A percentile compares a stretch with the other conserved stretches of the same genome.
These are phyloP conservation scores for Avena sativa DNA, from an alignment of 176 grass and related monocot genomes.

Conservation along the genomic window DNA sequence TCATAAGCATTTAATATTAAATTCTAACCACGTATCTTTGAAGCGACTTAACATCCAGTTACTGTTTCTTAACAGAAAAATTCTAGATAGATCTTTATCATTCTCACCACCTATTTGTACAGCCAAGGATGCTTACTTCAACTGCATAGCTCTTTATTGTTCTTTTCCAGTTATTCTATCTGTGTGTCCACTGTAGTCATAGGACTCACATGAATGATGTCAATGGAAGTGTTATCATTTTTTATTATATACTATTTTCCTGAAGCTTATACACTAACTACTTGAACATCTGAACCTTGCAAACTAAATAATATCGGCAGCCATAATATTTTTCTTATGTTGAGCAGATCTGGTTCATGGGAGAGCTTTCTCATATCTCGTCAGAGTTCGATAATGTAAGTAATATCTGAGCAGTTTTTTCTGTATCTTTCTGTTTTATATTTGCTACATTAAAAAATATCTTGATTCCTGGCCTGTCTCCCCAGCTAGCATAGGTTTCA, in stretches of 20 bases:
- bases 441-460: slow-evolving; percentile 7
- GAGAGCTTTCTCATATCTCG: slow-evolving; percentile 96
- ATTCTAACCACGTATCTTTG: slow-evolving; percentile 2
- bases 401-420: slow-evolving; percentile 29
- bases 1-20: slow-evolving; percentile 23
- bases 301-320: slow-evolving; percentile 4
- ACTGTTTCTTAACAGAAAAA: slow-evolving; percentile 33
- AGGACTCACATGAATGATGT: slow-evolving; percentile 29
- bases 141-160: slow-evolving; percentile 1
- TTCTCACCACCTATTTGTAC: not conserved
- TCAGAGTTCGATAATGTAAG: slow-evolving; percentile 98
- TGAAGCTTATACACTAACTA: slow-evolving; percentile 14
- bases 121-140: not conserved
- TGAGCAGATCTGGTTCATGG: slow-evolving; percentile 97
- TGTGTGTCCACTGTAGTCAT: slow-evolving; percentile 28
- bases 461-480: not conserved
- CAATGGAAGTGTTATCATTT: slow-evolving; percentile 10
- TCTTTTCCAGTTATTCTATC: slow-evolving; percentile 11
- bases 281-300: slow-evolving; percentile 27
- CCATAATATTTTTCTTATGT: slow-evolving; percentile 52
- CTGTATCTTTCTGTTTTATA: slow-evolving; percentile 40
- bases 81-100: slow-evolving; percentile 1
- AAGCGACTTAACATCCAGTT: not conserved
- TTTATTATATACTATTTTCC: slow-evolving; percentile 13
- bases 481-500: slow-evolving; percentile 19